Conservation (phyloP, 495 filamentous ascomycete species). For the Pyronema omphalodes region DNA sequence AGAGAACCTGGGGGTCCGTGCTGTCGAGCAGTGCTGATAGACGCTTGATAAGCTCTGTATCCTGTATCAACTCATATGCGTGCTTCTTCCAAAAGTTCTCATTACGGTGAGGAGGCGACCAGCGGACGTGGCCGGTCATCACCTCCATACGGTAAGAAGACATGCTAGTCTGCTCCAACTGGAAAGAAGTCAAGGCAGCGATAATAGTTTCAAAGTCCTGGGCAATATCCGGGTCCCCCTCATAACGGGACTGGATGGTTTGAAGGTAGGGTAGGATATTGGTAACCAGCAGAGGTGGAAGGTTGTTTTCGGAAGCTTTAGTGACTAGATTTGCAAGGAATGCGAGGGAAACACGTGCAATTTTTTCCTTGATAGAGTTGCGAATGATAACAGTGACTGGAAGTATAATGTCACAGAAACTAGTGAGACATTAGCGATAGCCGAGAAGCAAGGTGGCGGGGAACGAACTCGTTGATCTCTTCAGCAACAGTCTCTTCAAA, state of each 20-base stretch:
- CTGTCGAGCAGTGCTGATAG: constrained; percentile 42
- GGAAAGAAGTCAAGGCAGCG: constrained; percentile 77
- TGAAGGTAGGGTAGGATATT: constrained; percentile 48
- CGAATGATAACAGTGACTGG: constrained; percentile 80
- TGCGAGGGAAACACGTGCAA: constrained; percentile 73
- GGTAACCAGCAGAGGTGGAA: constrained; percentile 43
- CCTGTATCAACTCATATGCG: constrained; percentile 76
- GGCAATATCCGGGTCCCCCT: constrained; percentile 58
- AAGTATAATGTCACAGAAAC: constrained; percentile 79
- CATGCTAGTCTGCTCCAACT: constrained; percentile 90
- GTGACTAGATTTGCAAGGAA: constrained; percentile 68
- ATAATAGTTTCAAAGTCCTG: constrained; percentile 63
- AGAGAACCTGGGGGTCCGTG: constrained; percentile 80
- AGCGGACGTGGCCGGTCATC: constrained; percentile 72
- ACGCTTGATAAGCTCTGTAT: constrained; percentile 72
- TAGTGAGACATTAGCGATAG: constrained; percentile 21
- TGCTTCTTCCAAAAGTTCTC: constrained; percentile 87
- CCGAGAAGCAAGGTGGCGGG: neutral
- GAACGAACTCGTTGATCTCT: constrained; percentile 27
- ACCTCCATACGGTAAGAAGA: constrained; percentile 89
- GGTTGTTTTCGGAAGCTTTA: constrained; percentile 40
- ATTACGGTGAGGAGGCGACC: constrained; percentile 89
- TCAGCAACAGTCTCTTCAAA: constrained; percentile 82
- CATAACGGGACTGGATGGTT: constrained; percentile 62
- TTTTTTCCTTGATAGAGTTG: constrained; percentile 93